Evolutionary conservation across 495 filamentous ascomycete species (phyloP), one percentile per base, ranked within the genome.

Genomic region (Tetracladium marchalianum): DNA sequence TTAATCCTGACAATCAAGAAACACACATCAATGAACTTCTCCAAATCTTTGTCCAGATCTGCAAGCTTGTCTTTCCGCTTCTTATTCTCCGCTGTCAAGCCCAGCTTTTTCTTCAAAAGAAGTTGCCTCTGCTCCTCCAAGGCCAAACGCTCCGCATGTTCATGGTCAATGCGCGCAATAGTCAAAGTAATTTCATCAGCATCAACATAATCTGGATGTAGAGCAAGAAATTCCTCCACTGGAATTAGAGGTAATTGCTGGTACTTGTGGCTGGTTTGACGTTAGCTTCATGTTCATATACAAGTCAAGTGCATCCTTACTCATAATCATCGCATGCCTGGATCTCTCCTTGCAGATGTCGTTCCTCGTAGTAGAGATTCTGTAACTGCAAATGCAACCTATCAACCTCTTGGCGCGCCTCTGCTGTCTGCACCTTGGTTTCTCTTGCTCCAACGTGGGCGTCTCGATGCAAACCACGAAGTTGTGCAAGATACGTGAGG

Each of bases 311-410:
- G 19, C 11, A 17, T 34, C 79, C 85, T 50, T 71, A 95, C 90
- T 95, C 85, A 50, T 94, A 97, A 33, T 80, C 81, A 58, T 92
- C 85, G 65, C 93, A 96, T 27, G 85, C 89, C 2, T 75, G 69
- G 52, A 98, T 97, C 65, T 98, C 93, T 17, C 87, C 86, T 38
- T 81, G 77, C 48, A 98, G 68, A 66, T 95, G 86, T 47, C 85
- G 73, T 62, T 95, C 88, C 63, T 98, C 92, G 62, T 98, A 98
- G 64, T 93, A 90, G 18, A 98, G 71, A 61, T 98, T 98, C 62
- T 97, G 90, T 22, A 97, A 71, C 59, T 93, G 82, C 15, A 98
- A 75, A 66, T 96, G 90, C 47, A 97, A 71, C 43, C 80, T 76
- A 59, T 98, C 92, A 43, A 96, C 86, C 63, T 95, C 89, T 60